Conservation (phyloP, 2,329 filamentous ascomycete genomes). For the Colletotrichum lupini region DNA sequence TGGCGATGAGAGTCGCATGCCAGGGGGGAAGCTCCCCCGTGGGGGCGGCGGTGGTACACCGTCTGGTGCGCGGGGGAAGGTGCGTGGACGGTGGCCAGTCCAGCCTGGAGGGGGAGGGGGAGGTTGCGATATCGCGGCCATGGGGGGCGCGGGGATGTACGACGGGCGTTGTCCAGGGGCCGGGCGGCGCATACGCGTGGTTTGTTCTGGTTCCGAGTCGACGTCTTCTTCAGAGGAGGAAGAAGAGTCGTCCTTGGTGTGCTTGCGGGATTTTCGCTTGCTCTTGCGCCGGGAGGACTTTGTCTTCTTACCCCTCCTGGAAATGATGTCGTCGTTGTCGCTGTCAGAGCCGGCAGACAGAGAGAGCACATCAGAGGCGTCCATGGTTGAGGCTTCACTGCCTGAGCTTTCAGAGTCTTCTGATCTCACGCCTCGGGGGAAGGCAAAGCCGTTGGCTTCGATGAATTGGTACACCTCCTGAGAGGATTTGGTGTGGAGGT, state of each 20-base stretch:
- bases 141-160: conserved; percentile 39
- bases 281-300: conserved; percentile 14
- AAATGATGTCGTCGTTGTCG: conserved; percentile 1
- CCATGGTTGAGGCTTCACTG: conserved; percentile 26
- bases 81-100: conserved; percentile 19
- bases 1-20: conserved; percentile 8
- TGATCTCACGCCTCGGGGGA: conserved; percentile 31
- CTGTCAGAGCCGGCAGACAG: conserved; percentile 20
- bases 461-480: conserved; percentile 45
- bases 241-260: neutral
- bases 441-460: conserved; percentile 46
- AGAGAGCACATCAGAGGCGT: conserved; percentile 22
- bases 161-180: conserved; percentile 8
- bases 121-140: conserved; percentile 11
- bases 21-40: conserved; percentile 12
- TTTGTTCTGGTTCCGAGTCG: conserved; percentile 33
- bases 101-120: conserved; percentile 25
- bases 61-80: conserved; percentile 32
- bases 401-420: conserved; percentile 23
- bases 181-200: conserved; percentile 39
- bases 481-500: conserved; percentile 52
- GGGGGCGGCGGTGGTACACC: conserved; percentile 6
- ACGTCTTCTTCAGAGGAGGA: conserved; percentile 2
- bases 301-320: conserved; percentile 10
- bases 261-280: conserved; percentile 21